Conservation (phyloP, 768 basidiomycete species). For the Coprinellus aureogranulatus region DNA sequence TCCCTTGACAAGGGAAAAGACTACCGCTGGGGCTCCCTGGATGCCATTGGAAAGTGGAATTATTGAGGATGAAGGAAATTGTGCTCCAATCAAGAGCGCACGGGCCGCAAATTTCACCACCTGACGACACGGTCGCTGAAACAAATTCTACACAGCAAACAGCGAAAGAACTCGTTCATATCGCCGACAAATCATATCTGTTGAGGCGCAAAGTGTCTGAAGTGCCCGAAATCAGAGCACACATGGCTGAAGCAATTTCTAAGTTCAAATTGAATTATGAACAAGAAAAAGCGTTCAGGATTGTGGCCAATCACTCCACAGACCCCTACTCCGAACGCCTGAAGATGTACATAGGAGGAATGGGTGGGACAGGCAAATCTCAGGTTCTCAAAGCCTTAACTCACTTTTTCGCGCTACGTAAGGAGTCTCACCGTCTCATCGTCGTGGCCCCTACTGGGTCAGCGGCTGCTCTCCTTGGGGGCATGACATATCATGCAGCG, state of each 20-base stretch:
- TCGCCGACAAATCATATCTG: conserved; percentile 10
- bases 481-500: neutral
- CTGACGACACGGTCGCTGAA: neutral
- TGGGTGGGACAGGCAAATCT: conserved; percentile 33
- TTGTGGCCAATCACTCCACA: conserved; percentile 27
- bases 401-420: conserved; percentile 16
- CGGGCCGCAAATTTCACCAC: too few relatives aligned
- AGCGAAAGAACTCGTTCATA: neutral
- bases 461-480: conserved; percentile 18
- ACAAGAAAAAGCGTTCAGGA: conserved; percentile 29
- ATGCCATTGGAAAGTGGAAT: too few relatives aligned
- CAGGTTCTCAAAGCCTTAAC: conserved; percentile 27
- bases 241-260: conserved; percentile 3
- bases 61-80: too few relatives aligned
- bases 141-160: neutral
- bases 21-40: too few relatives aligned
- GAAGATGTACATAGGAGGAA: conserved; percentile 32
- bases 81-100: too few relatives aligned
- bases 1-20: too few relatives aligned
- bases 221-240: neutral
- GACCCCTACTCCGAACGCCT: conserved; percentile 16
- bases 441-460: conserved; percentile 25
- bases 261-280: conserved; percentile 25
- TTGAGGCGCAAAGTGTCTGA: conserved; percentile 11
- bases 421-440: conserved; percentile 25